Percentiles rank a stretch among this genome's conserved stretches.
Evolutionary conservation across 1,284 basidiomycete species (phyloP).

Genomic region (Ustilago cynodontis): DNA sequence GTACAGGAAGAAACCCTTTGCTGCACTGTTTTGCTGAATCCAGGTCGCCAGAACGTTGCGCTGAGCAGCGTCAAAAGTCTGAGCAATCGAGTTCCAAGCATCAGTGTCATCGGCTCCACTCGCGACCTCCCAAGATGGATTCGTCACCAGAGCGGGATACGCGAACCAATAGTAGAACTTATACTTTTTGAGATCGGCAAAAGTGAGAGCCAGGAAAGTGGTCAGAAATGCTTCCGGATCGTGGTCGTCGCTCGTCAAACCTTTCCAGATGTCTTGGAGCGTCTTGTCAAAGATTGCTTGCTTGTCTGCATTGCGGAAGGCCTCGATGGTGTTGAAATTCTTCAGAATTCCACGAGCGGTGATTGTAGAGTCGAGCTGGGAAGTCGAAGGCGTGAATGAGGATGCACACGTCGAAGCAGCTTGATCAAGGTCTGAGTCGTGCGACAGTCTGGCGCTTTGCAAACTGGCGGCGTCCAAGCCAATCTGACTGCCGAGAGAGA

Average conservation of each 20-base stretch:
- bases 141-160: constrained; percentile 85
- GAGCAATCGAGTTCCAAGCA: constrained; percentile 26
- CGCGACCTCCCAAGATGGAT: constrained; percentile 74
- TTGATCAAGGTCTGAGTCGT: neutral
- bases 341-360: constrained; percentile 78
- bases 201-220: constrained; percentile 88
- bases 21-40: constrained; percentile 18
- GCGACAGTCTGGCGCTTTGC: constrained; percentile 71
- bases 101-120: constrained; percentile 70
- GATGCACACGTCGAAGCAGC: constrained; percentile 60
- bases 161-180: constrained; percentile 98
- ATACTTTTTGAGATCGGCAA: constrained; percentile 97
- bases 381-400: constrained; percentile 71
- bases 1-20: constrained; percentile 49
- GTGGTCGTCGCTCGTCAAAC: constrained; percentile 17
- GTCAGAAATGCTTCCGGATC: constrained; percentile 73
- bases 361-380: constrained; percentile 2
- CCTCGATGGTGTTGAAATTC: constrained; percentile 89
- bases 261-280: constrained; percentile 41
- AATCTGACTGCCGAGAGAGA: constrained; percentile 61
- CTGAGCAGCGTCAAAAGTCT: neutral
- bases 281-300: constrained; percentile 77
- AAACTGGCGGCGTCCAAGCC: constrained; percentile 67
- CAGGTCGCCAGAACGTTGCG: constrained; percentile 11
- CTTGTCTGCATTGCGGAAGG: constrained; percentile 92